A percentile compares a stretch with the other conserved stretches of the same genome.
Conservation (phyloP, 371 early-diverging fungal genomes). For the Apophysomyces variabilis region DNA sequence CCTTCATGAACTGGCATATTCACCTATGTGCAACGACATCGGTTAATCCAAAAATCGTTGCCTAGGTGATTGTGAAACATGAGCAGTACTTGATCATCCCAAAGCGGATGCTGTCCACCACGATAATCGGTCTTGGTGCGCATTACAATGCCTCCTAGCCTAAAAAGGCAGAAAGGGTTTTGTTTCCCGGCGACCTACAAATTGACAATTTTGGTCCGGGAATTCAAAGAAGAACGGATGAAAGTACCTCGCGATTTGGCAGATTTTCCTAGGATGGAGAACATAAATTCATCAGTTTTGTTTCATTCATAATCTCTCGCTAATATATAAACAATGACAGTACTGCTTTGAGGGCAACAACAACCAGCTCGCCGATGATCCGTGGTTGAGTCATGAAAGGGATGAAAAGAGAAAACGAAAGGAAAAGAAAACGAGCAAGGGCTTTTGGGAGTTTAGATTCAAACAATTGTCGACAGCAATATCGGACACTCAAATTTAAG, state of each 20-base stretch:
- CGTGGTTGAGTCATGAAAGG: conserved; percentile 17
- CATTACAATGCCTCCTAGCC: conserved; percentile 40
- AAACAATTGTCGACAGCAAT: conserved; percentile 8
- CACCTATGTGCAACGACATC: conserved; percentile 28
- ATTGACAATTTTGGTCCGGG: neutral
- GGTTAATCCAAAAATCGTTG: neutral
- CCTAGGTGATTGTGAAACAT: neutral
- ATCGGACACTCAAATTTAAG: conserved; percentile 6
- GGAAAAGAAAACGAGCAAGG: conserved; percentile 1
- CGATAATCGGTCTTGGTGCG: conserved; percentile 50
- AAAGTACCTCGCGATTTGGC: conserved; percentile 51
- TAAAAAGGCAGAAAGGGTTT: conserved; percentile 51
- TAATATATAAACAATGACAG: neutral
- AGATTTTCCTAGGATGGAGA: conserved; percentile 37
- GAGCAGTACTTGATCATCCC: conserved; percentile 56
- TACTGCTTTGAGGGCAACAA: conserved; percentile 57
- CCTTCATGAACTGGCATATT: conserved; percentile 50
- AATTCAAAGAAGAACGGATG: neutral
- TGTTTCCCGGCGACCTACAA: conserved; percentile 51
- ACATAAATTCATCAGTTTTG: neutral
- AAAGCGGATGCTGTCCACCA: conserved; percentile 55
- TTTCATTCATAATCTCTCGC: neutral
- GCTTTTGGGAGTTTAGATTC: conserved; percentile 30
- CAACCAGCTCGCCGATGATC: conserved; percentile 49
- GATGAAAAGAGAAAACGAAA: neutral